Base-by-base conservation (phyloP, 1,139 yeast genomes). In the Debaryomycetaceae sp. region DNA sequence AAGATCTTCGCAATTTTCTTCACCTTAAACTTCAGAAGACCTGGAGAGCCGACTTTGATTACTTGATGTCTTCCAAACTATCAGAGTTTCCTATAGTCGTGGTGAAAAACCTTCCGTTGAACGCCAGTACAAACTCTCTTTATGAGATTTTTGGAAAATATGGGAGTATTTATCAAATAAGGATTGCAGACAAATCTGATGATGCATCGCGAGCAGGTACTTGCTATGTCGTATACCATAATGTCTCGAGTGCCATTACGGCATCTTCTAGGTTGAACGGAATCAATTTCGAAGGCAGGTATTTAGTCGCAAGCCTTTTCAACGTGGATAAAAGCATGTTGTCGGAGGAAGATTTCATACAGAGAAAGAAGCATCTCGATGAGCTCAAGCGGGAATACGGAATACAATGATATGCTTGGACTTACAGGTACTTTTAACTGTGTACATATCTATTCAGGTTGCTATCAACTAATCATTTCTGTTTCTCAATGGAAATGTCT, bases 51-150 rank as follows among this genome's bases (percentile, higher is more conserved):
- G 4, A 17, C 20, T 17, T 17, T 17, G 20, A 17, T 17, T 17
- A 2, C 20, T 17, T 17, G 20, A 17, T 17, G 20, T 17, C 22
- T 20, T 22, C 14, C 13, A 39, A 39, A 38, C 7, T 40, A 1
- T 35, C 42, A 24, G 60, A 57, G 11, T 74, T 74, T 41, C 84
- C 84, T 3, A 76, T 79, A 36, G 67, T 83, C 8, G 70, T 70
- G 47, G 81, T 81, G 33, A 80, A 80, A 56, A 83, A 83, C 55
- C 67, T 83, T 13, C 83, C 88, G 1, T 83, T 75, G 56, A 71
- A 71, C 34, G 70, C 78, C 4, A 64, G 78, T 2, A 57, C 76
- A 0, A 68, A 66, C 2, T 76, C 80, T 27, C 60, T 84, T 24
- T 82, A 76, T 53, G 76, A 74, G 22, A 63, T 82, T 8, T 78